Evolutionary conservation across 768 basidiomycete genomes (phyloP), one percentile per base, ranked within the genome.

Genomic region (Termitomyces sp.): DNA sequence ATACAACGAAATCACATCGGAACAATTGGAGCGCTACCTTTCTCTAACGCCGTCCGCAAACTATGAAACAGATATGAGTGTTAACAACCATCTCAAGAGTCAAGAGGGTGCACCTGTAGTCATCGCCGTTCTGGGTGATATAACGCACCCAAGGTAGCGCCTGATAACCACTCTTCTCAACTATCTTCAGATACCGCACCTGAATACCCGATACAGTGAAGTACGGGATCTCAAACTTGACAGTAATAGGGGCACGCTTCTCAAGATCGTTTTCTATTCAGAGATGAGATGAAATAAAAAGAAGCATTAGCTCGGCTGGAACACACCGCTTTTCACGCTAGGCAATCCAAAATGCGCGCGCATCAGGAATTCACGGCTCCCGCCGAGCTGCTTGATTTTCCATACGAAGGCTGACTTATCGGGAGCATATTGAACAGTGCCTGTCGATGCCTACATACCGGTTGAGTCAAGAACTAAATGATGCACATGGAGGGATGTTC

Each of bases 391-490:
- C 70, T 98, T 98, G 72, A 99, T 98, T 74, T 98, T 98, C 97
- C 97, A 98, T 1, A 98, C 91, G 66, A 98, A 98, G 2, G 94
- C 94, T 17, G 93, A 93, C 71, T 98, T 98, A 70, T 99, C 97
- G 0, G 96, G 97, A 1, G 90, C 94, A 67, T 99, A 98, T 60
- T 97, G 94, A 3, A 98, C 97, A 23, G 85, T 89, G 3, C 97
- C 97, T 12, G 94, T 95, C 16, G 94, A 88, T 21, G 96, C 92
- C 94, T 97, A 59, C 6, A 40, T 9, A 23, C 23, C 17, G 9
- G 23, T 41, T 37, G 2, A 7, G 17, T 51, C 8, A 19, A 40
- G 40, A 5, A 52, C 17, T 17, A 54, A 27, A n/a, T 42, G 12
- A 19, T 35, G 32, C 9, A 5, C 37, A 37, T 40, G 49, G 9